phyloP scores from a whole-genome alignment of 805 yeast genomes.

The Schwanniomyces pseudopolymorphus region DNA sequence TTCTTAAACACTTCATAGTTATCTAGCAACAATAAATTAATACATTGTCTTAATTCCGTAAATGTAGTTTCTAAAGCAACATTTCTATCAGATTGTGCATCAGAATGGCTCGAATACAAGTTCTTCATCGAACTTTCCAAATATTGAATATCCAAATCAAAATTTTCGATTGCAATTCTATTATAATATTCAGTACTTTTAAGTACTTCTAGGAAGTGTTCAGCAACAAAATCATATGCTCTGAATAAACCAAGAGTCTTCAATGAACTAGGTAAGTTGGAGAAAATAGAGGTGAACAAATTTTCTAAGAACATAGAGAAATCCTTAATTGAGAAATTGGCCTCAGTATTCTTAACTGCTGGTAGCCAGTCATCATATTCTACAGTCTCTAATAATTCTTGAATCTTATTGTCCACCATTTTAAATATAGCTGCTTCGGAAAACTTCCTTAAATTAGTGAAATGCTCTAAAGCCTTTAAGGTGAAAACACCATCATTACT shows the following conservation, averaged over 20 bases:
- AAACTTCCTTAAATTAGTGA: slow-evolving; percentile 58
- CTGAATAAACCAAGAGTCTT: slow-evolving; percentile 79
- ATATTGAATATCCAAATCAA: slow-evolving; percentile 76
- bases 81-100: slow-evolving; percentile 16
- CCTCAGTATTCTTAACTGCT: slow-evolving; percentile 49
- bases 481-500: slow-evolving; percentile 39
- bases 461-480: slow-evolving; percentile 51
- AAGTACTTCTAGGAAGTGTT: slow-evolving; percentile 62
- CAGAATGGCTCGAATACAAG: slow-evolving; percentile 24
- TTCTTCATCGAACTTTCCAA: slow-evolving; percentile 57
- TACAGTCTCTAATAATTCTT: slow-evolving; percentile 77
- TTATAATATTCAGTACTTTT: slow-evolving; percentile 57
- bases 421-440: slow-evolving; percentile 82
- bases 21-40: slow-evolving; percentile 66
- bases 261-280: slow-evolving; percentile 75
- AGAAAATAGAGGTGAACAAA: slow-evolving; percentile 80
- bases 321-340: slow-evolving; percentile 75
- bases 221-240: slow-evolving; percentile 81
- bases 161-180: slow-evolving; percentile 63
- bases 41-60: slow-evolving; percentile 75
- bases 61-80: slow-evolving; percentile 71
- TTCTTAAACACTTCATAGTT: slow-evolving; percentile 63
- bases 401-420: slow-evolving; percentile 77
- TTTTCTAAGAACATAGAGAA: slow-evolving; percentile 83
- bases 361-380: slow-evolving; percentile 82